Base-by-base conservation (phyloP, 2,329 filamentous ascomycete species). In the Aspergillus hiratsukae region DNA sequence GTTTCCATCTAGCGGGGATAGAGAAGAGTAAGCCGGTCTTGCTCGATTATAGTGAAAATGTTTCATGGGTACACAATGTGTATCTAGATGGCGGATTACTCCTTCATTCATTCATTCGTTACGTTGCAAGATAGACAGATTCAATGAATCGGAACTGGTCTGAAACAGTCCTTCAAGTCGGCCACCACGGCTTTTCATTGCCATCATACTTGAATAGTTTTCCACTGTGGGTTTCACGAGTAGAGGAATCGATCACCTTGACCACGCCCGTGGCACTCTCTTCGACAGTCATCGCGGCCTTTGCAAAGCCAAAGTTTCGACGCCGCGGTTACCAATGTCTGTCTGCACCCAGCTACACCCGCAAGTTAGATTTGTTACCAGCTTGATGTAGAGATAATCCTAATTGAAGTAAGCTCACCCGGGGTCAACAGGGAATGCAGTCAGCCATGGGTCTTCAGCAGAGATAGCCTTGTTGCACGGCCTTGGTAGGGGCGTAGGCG, bases 291-390 rank as follows among this genome's bases (percentile, higher is more conserved):
- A 63, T 48, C 9, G 41, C 17, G 2, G 64, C 64, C 37, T 62
- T 57, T 25, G 61, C 61, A 1, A 63, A 11, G 0, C 64, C 65
- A 11, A 64, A 2, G 4, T 7, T 3, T 27, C 45, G 3, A 64
- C 65, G 3, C 52, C 62, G 4, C 35, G 23, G 46, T 67, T 65
- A 8, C 67, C 66, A 29, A 65, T 48, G 1, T 65, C 64, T 2
- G 66, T 66, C 48, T 64, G 62, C 7, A 66, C 64, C 60, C 57
- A 66, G 8, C 63, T 65, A 43, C 28, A 11, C 28, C 28, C 10
- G 28, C 28, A 29, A 29, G 9, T 4, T 8, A 0, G 28, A 11
- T 29, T 29, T 10, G 28, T 21, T 19, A n/a, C 2, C 5, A n/a
- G 28, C 50, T 10, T 49, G 46, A 40, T 23, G 37, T 14, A 19